These are phyloP conservation scores for Globisporangium yorkense DNA, from an alignment of 352 stramenopile genomes.

Conservation along the genomic window DNA sequence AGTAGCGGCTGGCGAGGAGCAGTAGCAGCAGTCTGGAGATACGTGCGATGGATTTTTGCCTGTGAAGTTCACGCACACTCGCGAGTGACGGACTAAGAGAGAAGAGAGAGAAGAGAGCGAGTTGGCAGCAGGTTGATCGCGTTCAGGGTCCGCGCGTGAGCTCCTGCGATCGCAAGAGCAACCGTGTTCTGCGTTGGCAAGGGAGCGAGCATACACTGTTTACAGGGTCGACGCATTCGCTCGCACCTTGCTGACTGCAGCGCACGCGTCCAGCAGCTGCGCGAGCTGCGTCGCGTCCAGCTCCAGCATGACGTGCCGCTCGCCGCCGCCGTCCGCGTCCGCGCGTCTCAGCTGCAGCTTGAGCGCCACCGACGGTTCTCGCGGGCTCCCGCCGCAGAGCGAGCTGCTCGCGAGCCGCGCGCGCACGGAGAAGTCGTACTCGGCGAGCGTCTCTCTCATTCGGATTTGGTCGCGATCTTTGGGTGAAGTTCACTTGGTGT, in stretches of 20 bases:
- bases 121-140: neutral
- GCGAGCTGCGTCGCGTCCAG: slow-evolving; percentile 32
- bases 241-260: slow-evolving; percentile 24
- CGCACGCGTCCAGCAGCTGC: slow-evolving; percentile 32
- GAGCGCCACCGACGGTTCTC: slow-evolving; percentile 33
- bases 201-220: too few relatives aligned
- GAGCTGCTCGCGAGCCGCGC: slow-evolving; percentile 51
- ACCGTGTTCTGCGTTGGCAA: neutral
- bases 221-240: too few relatives aligned
- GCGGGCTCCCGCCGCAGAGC: slow-evolving; percentile 32
- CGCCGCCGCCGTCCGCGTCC: slow-evolving; percentile 16
- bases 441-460: slow-evolving; percentile 23
- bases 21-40: neutral
- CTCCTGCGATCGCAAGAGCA: slow-evolving; percentile 6
- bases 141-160: slow-evolving; percentile 11
- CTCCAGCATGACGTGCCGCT: slow-evolving; percentile 49
- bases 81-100: neutral
- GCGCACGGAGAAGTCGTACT: slow-evolving; percentile 77
- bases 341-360: slow-evolving; percentile 39
- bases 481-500: too few relatives aligned
- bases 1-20: neutral
- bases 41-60: slow-evolving; percentile 1
- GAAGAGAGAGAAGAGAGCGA: neutral
- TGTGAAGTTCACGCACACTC: neutral
- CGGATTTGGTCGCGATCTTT: neutral